These are phyloP conservation scores for Casuarina cunninghamiana DNA, from an alignment of 306 rosid genomes.

Conservation along the genomic window DNA sequence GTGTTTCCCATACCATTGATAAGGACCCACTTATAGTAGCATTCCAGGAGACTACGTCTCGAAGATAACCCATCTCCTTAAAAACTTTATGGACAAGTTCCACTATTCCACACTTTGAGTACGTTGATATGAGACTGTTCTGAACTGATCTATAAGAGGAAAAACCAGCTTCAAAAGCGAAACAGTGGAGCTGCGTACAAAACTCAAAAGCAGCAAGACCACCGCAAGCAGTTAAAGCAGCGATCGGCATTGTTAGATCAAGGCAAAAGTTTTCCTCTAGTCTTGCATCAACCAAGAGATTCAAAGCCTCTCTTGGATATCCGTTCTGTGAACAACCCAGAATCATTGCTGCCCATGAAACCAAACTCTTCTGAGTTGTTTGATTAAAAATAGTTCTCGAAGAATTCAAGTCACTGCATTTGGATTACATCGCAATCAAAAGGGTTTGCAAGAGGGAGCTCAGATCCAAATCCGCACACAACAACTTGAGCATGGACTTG, in stretches of 20 bases:
- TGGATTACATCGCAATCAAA: constrained; percentile 13
- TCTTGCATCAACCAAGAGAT: constrained; percentile 8
- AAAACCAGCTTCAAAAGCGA: constrained; percentile 19
- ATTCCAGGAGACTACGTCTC: constrained; percentile 18
- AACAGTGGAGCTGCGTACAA: constrained; percentile 19
- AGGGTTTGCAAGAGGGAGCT: constrained; percentile 16
- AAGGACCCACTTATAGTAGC: constrained; percentile 4
- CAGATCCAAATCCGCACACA: constrained; percentile 10
- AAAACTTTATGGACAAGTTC: constrained; percentile 16
- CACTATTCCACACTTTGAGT: constrained; percentile 19
- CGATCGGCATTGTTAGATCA: constrained; percentile 15
- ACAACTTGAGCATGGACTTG: constrained; percentile 18
- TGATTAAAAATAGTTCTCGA: constrained; percentile 16
- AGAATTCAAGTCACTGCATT: constrained; percentile 8
- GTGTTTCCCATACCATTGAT: constrained; percentile 15
- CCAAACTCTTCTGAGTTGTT: constrained; percentile 8
- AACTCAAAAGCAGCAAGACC: constrained; percentile 24
- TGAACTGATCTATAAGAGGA: neutral
- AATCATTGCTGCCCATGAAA: constrained; percentile 19
- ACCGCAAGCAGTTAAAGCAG: constrained; percentile 12
- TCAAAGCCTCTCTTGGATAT: constrained; percentile 7
- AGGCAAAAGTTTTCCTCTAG: constrained; percentile 7
- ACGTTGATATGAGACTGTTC: constrained; percentile 18
- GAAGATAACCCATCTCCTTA: constrained; percentile 18
- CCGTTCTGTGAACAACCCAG: constrained; percentile 12